Percentiles rank a stretch among this genome's conserved stretches.
phyloP scores from a whole-genome alignment of 352 stramenopile species.

The Phytophthora palmivora region DNA sequence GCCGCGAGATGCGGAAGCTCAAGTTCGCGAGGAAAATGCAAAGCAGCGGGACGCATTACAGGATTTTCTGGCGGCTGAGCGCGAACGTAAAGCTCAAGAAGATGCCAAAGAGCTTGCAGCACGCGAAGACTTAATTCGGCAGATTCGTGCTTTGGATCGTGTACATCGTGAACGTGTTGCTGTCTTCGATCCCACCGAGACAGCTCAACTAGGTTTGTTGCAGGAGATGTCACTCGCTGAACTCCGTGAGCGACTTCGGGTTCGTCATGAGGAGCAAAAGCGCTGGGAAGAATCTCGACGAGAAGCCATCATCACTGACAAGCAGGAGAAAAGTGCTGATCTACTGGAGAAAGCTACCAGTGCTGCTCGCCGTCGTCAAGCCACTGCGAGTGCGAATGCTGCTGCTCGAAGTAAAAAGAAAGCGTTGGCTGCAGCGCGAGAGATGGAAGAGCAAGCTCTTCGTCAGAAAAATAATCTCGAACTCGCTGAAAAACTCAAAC shows the following conservation, averaged over 20 bases:
- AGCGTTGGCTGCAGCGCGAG: constrained; percentile 55
- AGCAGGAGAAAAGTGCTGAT: constrained; percentile 79
- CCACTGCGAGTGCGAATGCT: constrained; percentile 73
- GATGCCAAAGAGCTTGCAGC: constrained; percentile 74
- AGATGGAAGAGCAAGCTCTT: constrained; percentile 64
- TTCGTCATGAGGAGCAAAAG: constrained; percentile 76
- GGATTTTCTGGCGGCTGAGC: constrained; percentile 63
- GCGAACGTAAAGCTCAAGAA: constrained; percentile 63
- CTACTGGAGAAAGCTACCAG: constrained; percentile 81
- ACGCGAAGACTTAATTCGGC: constrained; percentile 86
- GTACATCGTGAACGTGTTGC: constrained; percentile 83
- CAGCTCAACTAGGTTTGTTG: constrained; percentile 83
- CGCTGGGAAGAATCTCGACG: constrained; percentile 75
- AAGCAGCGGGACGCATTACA: constrained; percentile 71
- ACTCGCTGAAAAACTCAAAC: constrained; percentile 76
- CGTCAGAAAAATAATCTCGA: constrained; percentile 72
- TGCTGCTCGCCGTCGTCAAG: constrained; percentile 71
- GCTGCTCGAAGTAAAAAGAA: constrained; percentile 61
- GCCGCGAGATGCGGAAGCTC: constrained; percentile 75
- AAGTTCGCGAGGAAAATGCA: constrained; percentile 66
- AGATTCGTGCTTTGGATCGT: constrained; percentile 83
- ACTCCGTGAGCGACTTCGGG: constrained; percentile 79
- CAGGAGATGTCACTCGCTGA: constrained; percentile 94
- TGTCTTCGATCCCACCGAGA: constrained; percentile 93
- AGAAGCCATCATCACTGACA: constrained; percentile 72